These are phyloP conservation scores for Brassica balearica DNA, from an alignment of 441 rosid species.

Conservation along the genomic window DNA sequence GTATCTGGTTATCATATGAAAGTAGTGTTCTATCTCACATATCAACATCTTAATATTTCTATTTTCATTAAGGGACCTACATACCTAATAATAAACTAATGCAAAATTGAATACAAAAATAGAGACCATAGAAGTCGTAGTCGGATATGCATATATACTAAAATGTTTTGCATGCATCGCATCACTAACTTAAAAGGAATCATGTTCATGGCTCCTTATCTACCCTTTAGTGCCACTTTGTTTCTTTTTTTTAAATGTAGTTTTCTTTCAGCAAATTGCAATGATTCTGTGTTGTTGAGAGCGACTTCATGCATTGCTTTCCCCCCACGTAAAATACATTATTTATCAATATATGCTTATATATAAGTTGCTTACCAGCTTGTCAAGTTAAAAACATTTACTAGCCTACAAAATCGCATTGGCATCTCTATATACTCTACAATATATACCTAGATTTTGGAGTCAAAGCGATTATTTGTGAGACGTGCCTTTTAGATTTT, in stretches of 20 bases:
- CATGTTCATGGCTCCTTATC: conserved; percentile 47
- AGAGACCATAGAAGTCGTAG: conserved; percentile 44
- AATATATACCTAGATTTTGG: conserved; percentile 23
- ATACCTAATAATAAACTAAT: conserved; percentile 28
- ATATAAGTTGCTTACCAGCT: conserved; percentile 9
- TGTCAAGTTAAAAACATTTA: not conserved
- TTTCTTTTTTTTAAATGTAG: conserved; percentile 29
- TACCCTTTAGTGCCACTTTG: conserved; percentile 56
- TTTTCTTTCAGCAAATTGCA: conserved; percentile 53
- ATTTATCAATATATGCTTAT: conserved; percentile 15
- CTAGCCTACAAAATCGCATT: conserved; percentile 2
- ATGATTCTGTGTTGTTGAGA: conserved; percentile 83
- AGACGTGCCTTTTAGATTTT: conserved; percentile 1
- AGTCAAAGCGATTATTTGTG: not conserved
- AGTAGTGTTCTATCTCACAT: conserved; percentile 35
- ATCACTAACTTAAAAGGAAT: conserved; percentile 45
- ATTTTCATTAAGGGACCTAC: conserved; percentile 29
- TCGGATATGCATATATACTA: conserved; percentile 37
- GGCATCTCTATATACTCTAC: conserved; percentile 6
- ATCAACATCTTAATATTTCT: conserved; percentile 25
- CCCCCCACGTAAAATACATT: conserved; percentile 70
- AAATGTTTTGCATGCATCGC: conserved; percentile 64
- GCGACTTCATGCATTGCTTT: conserved; percentile 93
- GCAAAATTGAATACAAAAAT: conserved; percentile 11
- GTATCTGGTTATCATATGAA: conserved; percentile 24